Evolutionary conservation across 2,329 filamentous ascomycete species (phyloP), one percentile per base, ranked within the genome.

Genomic region (Teratosphaeria destructans): DNA sequence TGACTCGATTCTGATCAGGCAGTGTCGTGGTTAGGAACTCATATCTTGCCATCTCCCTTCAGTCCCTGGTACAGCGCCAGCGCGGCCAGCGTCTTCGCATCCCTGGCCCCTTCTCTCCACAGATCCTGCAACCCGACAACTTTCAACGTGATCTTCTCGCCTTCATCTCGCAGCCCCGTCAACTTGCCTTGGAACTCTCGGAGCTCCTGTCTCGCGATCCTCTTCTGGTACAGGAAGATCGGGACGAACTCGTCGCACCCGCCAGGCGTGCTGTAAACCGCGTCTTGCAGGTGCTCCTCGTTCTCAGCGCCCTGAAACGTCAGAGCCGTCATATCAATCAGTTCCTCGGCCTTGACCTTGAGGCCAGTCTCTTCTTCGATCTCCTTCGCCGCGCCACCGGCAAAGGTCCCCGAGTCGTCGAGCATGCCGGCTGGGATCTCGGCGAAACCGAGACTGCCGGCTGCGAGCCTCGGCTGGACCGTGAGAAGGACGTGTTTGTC

Each of bases 351-450:
- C 3, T 74, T 69, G 56, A 85, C 78, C 12, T 71, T 71, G n/a
- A 85, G 69, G 0, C 79, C 78, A 0, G 80, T 82, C 67, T 85
- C 82, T 67, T 85, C 81, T 34, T 77, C 64, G 39, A 85, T 81
- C 63, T 85, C 82, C 56, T 79, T 77, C 2, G 81, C 81, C 0
- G 82, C 82, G 10, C 75, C 78, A 6, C 82, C 81, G 0, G 76
- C 73, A 61, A 85, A 82, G 0, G 77, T 77, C 10, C 79, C 78
- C 43, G 71, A 73, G 61, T 80, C 79, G 63, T 85, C 82, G 1
- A 85, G 73, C 81, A 85, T 84, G 19, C 82, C 82, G 0, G 82
- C 82, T 2, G 82, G 82, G 8, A 85, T 77, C 66, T 85, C 82
- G 12, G 76, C 66, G 60, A 85, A 81, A 1, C 77, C 72, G 3